phyloP scores from a whole-genome alignment of 768 basidiomycete genomes.

The Amanita fuliginea region DNA sequence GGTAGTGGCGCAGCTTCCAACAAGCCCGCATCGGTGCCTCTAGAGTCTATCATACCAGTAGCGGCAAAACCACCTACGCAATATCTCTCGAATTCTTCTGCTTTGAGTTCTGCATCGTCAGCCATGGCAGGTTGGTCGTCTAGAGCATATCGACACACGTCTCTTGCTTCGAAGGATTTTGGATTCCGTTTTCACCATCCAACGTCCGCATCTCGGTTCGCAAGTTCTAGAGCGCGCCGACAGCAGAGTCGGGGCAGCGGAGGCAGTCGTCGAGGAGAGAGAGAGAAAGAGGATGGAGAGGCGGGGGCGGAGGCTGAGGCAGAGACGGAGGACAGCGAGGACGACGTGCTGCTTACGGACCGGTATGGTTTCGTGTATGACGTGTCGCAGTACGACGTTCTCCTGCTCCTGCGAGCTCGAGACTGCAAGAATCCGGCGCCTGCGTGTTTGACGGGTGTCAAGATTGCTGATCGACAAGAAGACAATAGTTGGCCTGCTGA shows the following conservation, averaged over 20 bases:
- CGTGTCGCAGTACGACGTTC: conserved; percentile 68
- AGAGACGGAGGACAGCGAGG: neutral
- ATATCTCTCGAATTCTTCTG: conserved; percentile 36
- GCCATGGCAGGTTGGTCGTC: conserved; percentile 3
- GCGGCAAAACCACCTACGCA: conserved; percentile 76
- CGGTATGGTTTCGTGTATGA: conserved; percentile 91
- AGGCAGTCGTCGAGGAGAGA: neutral
- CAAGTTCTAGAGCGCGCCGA: conserved; percentile 37
- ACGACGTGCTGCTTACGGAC: conserved; percentile 50
- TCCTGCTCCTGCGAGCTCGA: conserved; percentile 62
- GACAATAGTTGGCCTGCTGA: conserved; percentile 70
- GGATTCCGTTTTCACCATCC: conserved; percentile 55
- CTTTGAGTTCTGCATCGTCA: neutral
- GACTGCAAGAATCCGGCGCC: conserved; percentile 70
- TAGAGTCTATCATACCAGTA: conserved; percentile 77
- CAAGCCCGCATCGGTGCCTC: conserved; percentile 43
- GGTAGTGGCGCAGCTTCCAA: neutral
- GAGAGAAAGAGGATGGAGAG: neutral
- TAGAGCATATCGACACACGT: conserved; percentile 44
- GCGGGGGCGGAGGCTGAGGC: neutral
- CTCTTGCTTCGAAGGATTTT: conserved; percentile 66
- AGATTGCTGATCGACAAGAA: conserved; percentile 76
- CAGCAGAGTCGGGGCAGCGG: conserved; percentile 13
- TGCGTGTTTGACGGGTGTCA: conserved; percentile 78
- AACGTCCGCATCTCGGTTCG: conserved; percentile 45